Conservation (phyloP, 305 asterid genomes). For the Fraxinus paxiana region DNA sequence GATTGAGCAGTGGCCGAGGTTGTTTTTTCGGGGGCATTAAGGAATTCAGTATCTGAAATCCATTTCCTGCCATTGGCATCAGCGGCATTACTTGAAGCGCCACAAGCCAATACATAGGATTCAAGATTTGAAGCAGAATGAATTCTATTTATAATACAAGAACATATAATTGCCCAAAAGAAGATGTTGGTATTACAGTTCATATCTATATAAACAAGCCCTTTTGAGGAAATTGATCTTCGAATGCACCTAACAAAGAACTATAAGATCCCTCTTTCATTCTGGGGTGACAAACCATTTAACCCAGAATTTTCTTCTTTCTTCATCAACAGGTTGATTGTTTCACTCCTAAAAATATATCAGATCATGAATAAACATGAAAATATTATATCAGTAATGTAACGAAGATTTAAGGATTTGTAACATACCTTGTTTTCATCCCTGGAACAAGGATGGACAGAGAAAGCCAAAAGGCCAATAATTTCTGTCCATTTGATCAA, state of each 20-base stretch:
- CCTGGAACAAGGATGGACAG: neutral
- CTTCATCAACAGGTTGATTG: neutral
- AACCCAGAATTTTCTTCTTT: neutral
- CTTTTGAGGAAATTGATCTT: neutral
- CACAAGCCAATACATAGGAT: conserved; percentile 50
- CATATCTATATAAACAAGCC: conserved; percentile 20
- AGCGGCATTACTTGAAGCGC: conserved; percentile 30
- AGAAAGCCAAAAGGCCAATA: neutral
- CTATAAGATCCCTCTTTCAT: neutral
- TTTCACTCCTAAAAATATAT: neutral
- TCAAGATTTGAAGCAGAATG: conserved; percentile 21
- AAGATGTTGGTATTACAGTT: conserved; percentile 15
- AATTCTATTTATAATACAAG: conserved; percentile 21
- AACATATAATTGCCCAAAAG: conserved; percentile 26
- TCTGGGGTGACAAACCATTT: neutral
- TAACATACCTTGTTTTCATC: neutral
- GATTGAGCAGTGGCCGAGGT: conserved; percentile 1
- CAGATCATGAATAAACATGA: neutral
- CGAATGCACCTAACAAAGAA: neutral
- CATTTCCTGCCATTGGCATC: conserved; percentile 15
- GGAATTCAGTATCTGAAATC: conserved; percentile 20
- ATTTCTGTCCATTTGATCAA: neutral
- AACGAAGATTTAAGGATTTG: neutral
- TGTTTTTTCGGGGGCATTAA: neutral
- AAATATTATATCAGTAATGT: neutral